Evolutionary conservation across 805 yeast genomes (phyloP).

Genomic region (Lipomyces sp.): DNA sequence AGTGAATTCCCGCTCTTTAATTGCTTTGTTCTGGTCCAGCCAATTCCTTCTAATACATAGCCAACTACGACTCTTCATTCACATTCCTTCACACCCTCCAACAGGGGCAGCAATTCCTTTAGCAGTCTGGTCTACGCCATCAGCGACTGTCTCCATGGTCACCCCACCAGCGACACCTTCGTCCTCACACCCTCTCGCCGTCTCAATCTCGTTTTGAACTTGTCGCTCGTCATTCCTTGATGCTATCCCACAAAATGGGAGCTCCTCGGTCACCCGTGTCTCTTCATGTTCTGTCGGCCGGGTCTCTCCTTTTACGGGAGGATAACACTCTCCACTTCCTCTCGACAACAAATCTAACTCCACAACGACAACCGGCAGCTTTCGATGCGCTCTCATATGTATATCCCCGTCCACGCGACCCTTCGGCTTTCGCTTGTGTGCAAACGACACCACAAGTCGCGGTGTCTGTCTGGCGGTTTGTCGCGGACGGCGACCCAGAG

Average conservation of each 20-base stretch:
- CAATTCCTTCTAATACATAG: not conserved
- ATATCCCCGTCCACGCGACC: conserved; percentile 28
- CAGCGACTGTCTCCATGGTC: no score
- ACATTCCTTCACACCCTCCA: not conserved
- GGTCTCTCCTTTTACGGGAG: conserved; percentile 33
- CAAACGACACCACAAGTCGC: conserved; percentile 26
- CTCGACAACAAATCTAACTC: conserved; percentile 25
- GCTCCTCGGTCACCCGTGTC: conserved; percentile 11
- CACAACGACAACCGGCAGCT: conserved; percentile 34
- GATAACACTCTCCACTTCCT: conserved; percentile 32
- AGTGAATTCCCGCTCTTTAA: not conserved
- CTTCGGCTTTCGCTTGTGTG: conserved; percentile 30
- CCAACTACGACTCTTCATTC: not conserved
- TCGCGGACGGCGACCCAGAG: conserved; percentile 22
- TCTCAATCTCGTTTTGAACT: not conserved
- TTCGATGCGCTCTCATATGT: conserved; percentile 31
- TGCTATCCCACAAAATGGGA: not conserved
- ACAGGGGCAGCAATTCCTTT: not conserved
- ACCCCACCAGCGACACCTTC: not conserved
- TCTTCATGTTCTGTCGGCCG: conserved; percentile 30
- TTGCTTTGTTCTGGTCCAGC: not conserved
- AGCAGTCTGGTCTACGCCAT: no score
- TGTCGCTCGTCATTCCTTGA: not conserved
- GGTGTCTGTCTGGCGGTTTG: conserved; percentile 29
- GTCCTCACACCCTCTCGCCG: not conserved